phyloP scores from a whole-genome alignment of 1,284 basidiomycete genomes.

The Marasmius oreades region DNA sequence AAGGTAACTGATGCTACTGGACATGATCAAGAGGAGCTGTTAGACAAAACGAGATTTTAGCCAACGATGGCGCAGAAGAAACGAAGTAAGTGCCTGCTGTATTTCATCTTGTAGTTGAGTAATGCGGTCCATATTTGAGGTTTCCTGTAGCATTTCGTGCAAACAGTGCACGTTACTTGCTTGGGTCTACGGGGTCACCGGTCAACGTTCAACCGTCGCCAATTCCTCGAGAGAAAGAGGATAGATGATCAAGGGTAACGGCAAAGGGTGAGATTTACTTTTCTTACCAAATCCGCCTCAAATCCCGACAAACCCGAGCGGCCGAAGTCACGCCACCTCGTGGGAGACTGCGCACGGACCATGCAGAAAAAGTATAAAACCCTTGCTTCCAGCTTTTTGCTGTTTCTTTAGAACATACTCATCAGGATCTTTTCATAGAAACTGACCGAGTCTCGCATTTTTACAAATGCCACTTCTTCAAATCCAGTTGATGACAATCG shows the following conservation, averaged over 20 bases:
- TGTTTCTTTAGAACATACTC: slow-evolving; percentile 71
- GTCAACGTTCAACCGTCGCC: too few relatives aligned
- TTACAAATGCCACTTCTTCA: slow-evolving; percentile 79
- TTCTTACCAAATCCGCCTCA: too few relatives aligned
- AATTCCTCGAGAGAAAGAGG: too few relatives aligned
- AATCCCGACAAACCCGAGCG: too few relatives aligned
- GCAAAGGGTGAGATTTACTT: too few relatives aligned
- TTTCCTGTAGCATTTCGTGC: slow-evolving; percentile 78
- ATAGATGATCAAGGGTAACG: too few relatives aligned
- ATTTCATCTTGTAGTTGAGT: slow-evolving; percentile 87
- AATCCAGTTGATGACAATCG: slow-evolving; percentile 74
- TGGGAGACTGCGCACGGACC: too few relatives aligned
- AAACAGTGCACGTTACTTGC: slow-evolving; percentile 3
- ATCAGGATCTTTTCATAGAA: slow-evolving; percentile 86
- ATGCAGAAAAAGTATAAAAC: too few relatives aligned
- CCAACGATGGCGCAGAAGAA: neutral
- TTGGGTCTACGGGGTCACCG: neutral
- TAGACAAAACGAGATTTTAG: neutral
- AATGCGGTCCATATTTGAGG: slow-evolving; percentile 85
- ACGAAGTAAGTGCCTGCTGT: slow-evolving; percentile 55
- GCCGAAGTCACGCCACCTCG: too few relatives aligned
- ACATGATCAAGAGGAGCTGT: slow-evolving; percentile 81
- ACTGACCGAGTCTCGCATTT: slow-evolving; percentile 87
- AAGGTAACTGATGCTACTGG: slow-evolving; percentile 70
- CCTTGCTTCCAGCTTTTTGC: neutral